phyloP scores from a whole-genome alignment of 2,329 filamentous ascomycete genomes.

The Alternaria panax region DNA sequence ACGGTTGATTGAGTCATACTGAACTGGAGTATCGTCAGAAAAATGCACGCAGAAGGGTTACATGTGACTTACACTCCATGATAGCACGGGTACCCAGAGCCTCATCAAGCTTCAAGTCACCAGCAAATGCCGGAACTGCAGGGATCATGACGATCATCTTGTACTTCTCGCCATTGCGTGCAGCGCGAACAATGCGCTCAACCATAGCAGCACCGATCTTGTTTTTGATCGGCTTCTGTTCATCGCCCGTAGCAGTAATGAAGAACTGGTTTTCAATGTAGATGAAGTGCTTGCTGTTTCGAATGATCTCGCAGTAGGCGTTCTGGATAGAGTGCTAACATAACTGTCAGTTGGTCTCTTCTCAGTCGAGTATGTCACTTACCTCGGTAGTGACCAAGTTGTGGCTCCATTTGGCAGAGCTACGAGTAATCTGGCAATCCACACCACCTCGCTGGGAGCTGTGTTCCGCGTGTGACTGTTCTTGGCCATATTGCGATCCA shows the following conservation, averaged over 20 bases:
- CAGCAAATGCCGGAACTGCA: slow-evolving; percentile 81
- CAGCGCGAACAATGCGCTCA: slow-evolving; percentile 75
- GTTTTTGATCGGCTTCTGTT: slow-evolving; percentile 77
- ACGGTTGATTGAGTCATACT: slow-evolving; percentile 80
- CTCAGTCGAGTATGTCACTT: slow-evolving; percentile 15
- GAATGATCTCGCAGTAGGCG: slow-evolving; percentile 78
- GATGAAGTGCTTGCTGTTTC: slow-evolving; percentile 72
- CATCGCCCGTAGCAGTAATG: slow-evolving; percentile 78
- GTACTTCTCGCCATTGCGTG: slow-evolving; percentile 70
- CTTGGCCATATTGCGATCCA: slow-evolving; percentile 17
- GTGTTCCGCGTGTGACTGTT: slow-evolving; percentile 43
- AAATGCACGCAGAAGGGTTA: background rate
- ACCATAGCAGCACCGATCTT: slow-evolving; percentile 81
- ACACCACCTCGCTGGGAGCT: slow-evolving; percentile 37
- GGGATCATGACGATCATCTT: slow-evolving; percentile 81
- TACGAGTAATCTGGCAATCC: slow-evolving; percentile 50
- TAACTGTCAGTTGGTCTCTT: slow-evolving; percentile 14
- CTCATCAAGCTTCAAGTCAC: slow-evolving; percentile 75
- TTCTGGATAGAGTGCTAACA: slow-evolving; percentile 79
- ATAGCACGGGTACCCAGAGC: slow-evolving; percentile 81
- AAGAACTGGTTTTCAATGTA: slow-evolving; percentile 91
- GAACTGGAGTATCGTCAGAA: slow-evolving; percentile 53
- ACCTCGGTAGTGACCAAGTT: slow-evolving; percentile 62
- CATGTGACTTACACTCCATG: slow-evolving; percentile 66
- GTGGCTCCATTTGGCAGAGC: slow-evolving; percentile 65